Evolutionary conservation across 2,329 filamentous ascomycete species (phyloP).

Genomic region (Ceratocystis harringtonii): DNA sequence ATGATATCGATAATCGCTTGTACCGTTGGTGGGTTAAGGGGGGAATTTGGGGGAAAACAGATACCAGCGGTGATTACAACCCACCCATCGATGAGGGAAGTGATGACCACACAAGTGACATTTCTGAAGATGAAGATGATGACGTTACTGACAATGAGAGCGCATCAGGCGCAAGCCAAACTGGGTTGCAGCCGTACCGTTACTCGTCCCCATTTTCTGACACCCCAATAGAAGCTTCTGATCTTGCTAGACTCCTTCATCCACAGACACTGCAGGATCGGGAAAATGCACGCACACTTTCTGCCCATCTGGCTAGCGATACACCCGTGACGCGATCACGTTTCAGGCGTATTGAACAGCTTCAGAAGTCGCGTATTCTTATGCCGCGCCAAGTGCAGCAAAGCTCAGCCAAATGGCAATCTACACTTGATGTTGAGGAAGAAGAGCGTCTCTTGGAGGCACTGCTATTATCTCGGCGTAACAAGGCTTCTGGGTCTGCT

Average conservation of each 20-base stretch:
- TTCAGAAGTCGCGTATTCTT: slow-evolving; percentile 51
- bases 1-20: slow-evolving; percentile 54
- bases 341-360: slow-evolving; percentile 52
- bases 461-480: slow-evolving; percentile 39
- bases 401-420: not conserved
- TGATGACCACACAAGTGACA: slow-evolving; percentile 62
- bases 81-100: slow-evolving; percentile 36
- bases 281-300: slow-evolving; percentile 65
- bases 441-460: slow-evolving; percentile 47
- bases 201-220: slow-evolving; percentile 47
- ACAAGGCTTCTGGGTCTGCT: slow-evolving; percentile 15
- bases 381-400: slow-evolving; percentile 19
- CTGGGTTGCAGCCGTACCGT: slow-evolving; percentile 21
- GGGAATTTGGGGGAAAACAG: slow-evolving; percentile 71
- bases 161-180: not conserved
- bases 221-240: slow-evolving; percentile 46
- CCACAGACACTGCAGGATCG: slow-evolving; percentile 63
- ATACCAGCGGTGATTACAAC: slow-evolving; percentile 65
- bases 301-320: slow-evolving; percentile 59
- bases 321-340: slow-evolving; percentile 67
- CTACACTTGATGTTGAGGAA: slow-evolving; percentile 30
- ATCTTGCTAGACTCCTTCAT: slow-evolving; percentile 67
- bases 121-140: slow-evolving; percentile 34
- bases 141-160: not conserved
- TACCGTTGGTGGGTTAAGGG: slow-evolving; percentile 76